Conservation (phyloP, 371 early-diverging fungal genomes). For the Globomyces sp. region DNA sequence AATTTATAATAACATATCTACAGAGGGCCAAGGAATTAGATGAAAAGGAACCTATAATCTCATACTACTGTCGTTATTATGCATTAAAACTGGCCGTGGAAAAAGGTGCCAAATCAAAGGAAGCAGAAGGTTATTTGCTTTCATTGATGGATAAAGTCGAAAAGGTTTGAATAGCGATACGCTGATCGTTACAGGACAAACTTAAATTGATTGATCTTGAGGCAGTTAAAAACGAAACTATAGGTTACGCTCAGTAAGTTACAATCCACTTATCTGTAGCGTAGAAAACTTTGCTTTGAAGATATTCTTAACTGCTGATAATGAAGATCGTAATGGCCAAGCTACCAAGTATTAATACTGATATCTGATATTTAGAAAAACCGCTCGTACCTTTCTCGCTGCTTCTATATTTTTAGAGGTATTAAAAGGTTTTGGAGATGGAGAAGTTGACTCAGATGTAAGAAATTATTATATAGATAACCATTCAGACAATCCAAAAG, state of each 20-base stretch:
- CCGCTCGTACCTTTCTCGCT: constrained; percentile 82
- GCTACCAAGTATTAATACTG: constrained; percentile 59
- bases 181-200: constrained; percentile 59
- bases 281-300: constrained; percentile 84
- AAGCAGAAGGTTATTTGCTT: constrained; percentile 63
- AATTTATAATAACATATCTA: constrained; percentile 72
- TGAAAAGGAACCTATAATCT: constrained; percentile 75
- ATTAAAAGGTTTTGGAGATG: constrained; percentile 67
- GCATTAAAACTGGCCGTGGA: constrained; percentile 80
- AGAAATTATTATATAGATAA: background rate
- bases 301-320: constrained; percentile 89
- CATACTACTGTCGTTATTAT: constrained; percentile 87
- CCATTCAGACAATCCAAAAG: constrained; percentile 68
- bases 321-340: constrained; percentile 81
- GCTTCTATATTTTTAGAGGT: constrained; percentile 81
- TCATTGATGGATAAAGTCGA: constrained; percentile 76
- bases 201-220: constrained; percentile 60
- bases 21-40: constrained; percentile 78
- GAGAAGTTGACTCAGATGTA: constrained; percentile 71
- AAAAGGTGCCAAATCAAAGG: constrained; percentile 55
- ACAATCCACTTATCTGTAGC: too few species aligned
- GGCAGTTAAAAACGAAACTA: constrained; percentile 73
- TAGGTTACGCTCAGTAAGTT: constrained; percentile 69
- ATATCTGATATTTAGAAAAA: constrained; percentile 55
- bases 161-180: constrained; percentile 47